Conservation (phyloP, 2,329 filamentous ascomycete species). For the Fusarium floridanum region DNA sequence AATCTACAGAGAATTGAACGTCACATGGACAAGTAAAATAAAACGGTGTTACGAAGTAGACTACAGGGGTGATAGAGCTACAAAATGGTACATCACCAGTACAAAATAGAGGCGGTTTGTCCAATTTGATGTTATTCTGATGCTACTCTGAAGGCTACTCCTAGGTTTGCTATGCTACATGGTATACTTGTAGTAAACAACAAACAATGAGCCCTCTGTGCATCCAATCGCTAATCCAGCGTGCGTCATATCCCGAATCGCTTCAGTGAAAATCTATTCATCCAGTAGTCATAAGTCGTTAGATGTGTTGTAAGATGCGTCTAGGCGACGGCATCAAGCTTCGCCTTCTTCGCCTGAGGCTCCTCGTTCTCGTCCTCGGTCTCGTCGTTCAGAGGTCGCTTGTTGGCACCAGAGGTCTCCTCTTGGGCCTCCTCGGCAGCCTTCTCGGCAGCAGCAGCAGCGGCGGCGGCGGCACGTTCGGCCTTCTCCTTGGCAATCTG, state of each 20-base stretch:
- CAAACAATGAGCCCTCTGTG: background rate
- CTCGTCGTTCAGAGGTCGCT: background rate
- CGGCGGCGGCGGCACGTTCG: conserved; percentile 27
- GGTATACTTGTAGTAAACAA: background rate
- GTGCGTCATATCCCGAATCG: background rate
- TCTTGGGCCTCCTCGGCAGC: background rate
- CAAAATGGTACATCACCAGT: background rate
- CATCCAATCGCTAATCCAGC: background rate
- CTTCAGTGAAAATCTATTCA: background rate
- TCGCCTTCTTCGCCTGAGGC: conserved; percentile 1
- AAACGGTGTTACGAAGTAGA: background rate
- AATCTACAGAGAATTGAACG: conserved; percentile 22
- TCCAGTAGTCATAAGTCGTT: background rate
- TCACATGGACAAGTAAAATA: background rate
- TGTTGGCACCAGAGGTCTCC: background rate
- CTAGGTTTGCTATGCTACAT: background rate
- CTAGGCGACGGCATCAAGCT: background rate
- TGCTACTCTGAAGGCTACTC: background rate
- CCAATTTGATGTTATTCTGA: background rate
- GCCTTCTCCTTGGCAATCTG: conserved; percentile 36
- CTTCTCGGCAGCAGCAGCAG: conserved; percentile 9
- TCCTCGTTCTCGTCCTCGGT: background rate
- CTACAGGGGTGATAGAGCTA: background rate
- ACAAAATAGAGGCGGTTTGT: background rate
- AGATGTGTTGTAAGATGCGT: background rate